Conservation (phyloP, 345 rosid genomes). For the Pistacia integerrima region DNA sequence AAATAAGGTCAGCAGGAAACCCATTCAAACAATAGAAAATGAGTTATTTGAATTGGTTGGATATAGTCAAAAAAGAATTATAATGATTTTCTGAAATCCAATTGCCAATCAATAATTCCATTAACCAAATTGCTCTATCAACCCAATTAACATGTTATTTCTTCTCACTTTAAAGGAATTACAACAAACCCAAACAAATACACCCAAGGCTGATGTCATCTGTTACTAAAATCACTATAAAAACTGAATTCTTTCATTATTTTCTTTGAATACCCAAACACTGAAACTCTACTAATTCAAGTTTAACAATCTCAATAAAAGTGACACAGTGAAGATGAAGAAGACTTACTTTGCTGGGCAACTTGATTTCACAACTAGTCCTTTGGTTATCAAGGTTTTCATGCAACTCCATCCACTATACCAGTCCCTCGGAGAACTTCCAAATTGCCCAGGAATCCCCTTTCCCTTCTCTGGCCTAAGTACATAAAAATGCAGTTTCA, state of each 20-base stretch:
- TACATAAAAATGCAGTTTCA: constrained; percentile 13
- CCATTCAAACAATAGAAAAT: too few relatives aligned
- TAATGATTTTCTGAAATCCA: too few relatives aligned
- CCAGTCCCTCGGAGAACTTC: constrained; percentile 81
- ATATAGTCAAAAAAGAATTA: too few relatives aligned
- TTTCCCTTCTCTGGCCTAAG: constrained; percentile 84
- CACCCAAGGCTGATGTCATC: background rate
- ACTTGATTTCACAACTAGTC: constrained; percentile 87
- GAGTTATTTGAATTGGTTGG: too few relatives aligned
- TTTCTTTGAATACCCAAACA: too few relatives aligned
- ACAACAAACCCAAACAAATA: constrained; percentile 5
- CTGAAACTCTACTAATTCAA: background rate
- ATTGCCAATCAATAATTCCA: too few relatives aligned
- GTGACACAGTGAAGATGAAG: background rate
- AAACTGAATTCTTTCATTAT: too few relatives aligned
- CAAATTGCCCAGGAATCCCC: constrained; percentile 68
- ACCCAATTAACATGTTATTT: background rate
- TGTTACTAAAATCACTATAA: too few relatives aligned
- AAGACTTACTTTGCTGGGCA: constrained; percentile 83
- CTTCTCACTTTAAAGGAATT: background rate
- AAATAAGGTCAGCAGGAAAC: too few relatives aligned
- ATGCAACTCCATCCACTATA: constrained; percentile 96
- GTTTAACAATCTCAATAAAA: background rate
- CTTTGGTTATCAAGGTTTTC: constrained; percentile 74
- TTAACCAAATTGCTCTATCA: too few relatives aligned